These are phyloP conservation scores for Panaeolus cyanescens DNA, from an alignment of 768 basidiomycete genomes.

Conservation along the genomic window DNA sequence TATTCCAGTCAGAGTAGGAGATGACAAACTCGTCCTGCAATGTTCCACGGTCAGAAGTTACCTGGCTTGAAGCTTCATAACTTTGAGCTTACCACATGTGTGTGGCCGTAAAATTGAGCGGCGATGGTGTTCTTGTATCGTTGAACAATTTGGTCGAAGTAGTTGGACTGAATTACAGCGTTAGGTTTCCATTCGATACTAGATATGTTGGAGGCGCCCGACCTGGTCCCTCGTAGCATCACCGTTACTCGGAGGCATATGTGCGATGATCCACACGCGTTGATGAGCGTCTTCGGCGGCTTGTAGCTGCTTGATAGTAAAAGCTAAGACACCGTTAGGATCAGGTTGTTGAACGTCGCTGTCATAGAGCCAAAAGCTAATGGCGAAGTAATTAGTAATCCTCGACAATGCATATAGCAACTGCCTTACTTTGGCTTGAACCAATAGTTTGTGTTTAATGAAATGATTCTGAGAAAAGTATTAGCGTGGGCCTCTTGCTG, in stretches of 20 bases:
- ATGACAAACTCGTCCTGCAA: constrained; percentile 59
- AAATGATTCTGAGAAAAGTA: constrained; percentile 47
- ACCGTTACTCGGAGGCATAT: constrained; percentile 53
- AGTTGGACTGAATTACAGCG: constrained; percentile 48
- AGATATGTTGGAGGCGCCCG: neutral
- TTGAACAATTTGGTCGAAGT: constrained; percentile 63
- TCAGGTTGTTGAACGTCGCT: constrained; percentile 49
- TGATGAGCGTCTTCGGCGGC: constrained; percentile 60
- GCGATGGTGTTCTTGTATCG: constrained; percentile 61
- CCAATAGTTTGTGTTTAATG: constrained; percentile 63
- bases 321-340: constrained; percentile 61
- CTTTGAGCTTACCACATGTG: constrained; percentile 37
- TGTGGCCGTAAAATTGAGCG: constrained; percentile 65
- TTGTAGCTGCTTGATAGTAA: constrained; percentile 55
- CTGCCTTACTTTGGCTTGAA: constrained; percentile 54
- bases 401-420: neutral
- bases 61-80: too few species aligned
- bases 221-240: constrained; percentile 58
- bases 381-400: neutral
- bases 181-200: neutral
- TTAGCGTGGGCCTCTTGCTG: too few species aligned
- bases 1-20: constrained; percentile 54
- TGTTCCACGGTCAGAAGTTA: too few species aligned
- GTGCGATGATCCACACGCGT: constrained; percentile 63
- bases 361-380: constrained; percentile 64